These are phyloP conservation scores for Terana coerulea DNA, from an alignment of 768 basidiomycete species.

Conservation along the genomic window DNA sequence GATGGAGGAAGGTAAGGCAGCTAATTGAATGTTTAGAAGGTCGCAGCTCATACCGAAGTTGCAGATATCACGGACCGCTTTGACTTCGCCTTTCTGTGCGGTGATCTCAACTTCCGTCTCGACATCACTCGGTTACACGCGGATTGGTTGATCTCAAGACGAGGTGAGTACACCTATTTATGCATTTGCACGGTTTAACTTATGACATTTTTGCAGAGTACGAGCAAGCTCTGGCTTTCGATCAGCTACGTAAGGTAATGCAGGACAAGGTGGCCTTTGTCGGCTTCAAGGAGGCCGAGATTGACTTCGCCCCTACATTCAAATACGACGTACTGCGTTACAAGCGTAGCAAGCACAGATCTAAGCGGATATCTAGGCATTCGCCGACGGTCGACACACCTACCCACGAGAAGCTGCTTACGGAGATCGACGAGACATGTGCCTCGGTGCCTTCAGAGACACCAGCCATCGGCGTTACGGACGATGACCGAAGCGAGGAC, in stretches of 20 bases:
- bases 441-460: too few relatives aligned
- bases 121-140: slow-evolving; percentile 89
- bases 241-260: slow-evolving; percentile 83
- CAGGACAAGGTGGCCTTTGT: slow-evolving; percentile 58
- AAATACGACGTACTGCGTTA: slow-evolving; percentile 80
- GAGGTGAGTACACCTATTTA: slow-evolving; percentile 43
- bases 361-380: slow-evolving; percentile 23
- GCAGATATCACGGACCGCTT: slow-evolving; percentile 84
- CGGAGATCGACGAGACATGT: slow-evolving; percentile 40
- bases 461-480: neutral
- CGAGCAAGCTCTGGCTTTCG: slow-evolving; percentile 81
- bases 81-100: slow-evolving; percentile 85
- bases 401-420: slow-evolving; percentile 20
- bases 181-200: neutral
- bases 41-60: slow-evolving; percentile 9
- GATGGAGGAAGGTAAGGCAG: slow-evolving; percentile 62
- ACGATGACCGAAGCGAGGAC: slow-evolving; percentile 30
- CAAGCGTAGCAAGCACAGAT: slow-evolving; percentile 44
- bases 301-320: slow-evolving; percentile 90
- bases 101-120: slow-evolving; percentile 89
- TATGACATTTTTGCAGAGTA: slow-evolving; percentile 52
- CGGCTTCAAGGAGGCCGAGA: slow-evolving; percentile 77
- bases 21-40: slow-evolving; percentile 11
- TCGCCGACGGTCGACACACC: slow-evolving; percentile 8
- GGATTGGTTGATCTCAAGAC: slow-evolving; percentile 86